Conservation (phyloP, 2,329 filamentous ascomycete species). For the Nemania sp. region DNA sequence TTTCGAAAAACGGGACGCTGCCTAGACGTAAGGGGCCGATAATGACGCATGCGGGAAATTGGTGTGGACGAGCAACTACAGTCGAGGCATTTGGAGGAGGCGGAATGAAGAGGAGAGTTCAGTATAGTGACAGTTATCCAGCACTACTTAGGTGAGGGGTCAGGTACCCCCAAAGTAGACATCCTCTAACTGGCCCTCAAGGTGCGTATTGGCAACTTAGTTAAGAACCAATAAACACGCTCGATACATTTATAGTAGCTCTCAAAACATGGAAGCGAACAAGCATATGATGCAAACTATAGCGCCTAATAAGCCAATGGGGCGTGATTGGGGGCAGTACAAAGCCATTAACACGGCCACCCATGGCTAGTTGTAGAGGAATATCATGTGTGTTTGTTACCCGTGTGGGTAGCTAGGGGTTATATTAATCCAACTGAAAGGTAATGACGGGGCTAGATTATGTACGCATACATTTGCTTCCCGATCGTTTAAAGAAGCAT, state of each 20-base stretch:
- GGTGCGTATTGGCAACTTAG: not conserved
- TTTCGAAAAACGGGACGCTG: not conserved
- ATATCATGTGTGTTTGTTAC: too few relatives aligned
- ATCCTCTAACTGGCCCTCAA: not conserved
- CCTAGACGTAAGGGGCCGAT: conserved; percentile 4
- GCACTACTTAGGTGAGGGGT: conserved; percentile 12
- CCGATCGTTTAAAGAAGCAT: not conserved
- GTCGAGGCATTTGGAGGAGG: not conserved
- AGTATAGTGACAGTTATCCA: not conserved
- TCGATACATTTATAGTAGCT: not conserved
- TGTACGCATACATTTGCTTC: not conserved
- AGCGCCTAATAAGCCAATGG: not conserved
- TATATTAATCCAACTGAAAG: not conserved
- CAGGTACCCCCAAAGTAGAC: conserved; percentile 11
- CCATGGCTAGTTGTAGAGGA: too few relatives aligned
- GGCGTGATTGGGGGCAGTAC: too few relatives aligned
- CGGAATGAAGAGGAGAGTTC: not conserved
- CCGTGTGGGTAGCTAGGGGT: too few relatives aligned
- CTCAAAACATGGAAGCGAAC: not conserved
- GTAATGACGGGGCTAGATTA: not conserved
- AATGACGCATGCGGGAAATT: not conserved
- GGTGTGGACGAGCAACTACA: not conserved
- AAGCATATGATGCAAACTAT: not conserved
- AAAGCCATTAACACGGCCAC: too few relatives aligned
- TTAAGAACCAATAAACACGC: not conserved